These are phyloP conservation scores for Candida gorgasii DNA, from an alignment of 805 yeast species.

Conservation along the genomic window DNA sequence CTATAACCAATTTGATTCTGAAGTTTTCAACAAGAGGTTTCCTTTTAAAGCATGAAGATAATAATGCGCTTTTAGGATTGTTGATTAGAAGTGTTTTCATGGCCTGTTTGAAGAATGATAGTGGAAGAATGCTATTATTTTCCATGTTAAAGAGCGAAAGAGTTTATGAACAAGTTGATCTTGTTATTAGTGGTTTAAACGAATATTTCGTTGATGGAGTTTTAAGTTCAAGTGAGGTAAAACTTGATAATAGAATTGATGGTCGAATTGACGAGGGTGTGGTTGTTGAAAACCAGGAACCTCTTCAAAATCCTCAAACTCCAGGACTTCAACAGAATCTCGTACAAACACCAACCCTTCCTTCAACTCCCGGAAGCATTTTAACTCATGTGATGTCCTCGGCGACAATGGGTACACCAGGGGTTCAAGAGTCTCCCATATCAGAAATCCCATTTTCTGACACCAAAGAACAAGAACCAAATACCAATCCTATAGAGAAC, in stretches of 20 bases:
- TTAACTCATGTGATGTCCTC: no score
- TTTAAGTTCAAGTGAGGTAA: conserved; percentile 17
- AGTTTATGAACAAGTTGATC: conserved; percentile 36
- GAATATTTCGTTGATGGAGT: conserved; percentile 25
- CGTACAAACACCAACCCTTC: neutral
- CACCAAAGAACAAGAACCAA: neutral
- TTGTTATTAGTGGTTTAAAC: conserved; percentile 30
- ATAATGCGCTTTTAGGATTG: conserved; percentile 59
- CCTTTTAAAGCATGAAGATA: conserved; percentile 38
- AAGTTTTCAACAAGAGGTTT: conserved; percentile 38
- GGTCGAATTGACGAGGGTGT: neutral
- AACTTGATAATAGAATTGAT: conserved; percentile 1
- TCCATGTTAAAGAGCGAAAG: conserved; percentile 46
- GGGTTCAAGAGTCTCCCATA: neutral
- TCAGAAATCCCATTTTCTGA: neutral
- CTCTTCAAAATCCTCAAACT: no score
- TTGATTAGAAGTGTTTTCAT: conserved; percentile 57
- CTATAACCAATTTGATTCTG: conserved; percentile 45
- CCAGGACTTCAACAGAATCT: neutral
- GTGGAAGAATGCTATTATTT: conserved; percentile 56
- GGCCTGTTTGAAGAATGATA: conserved; percentile 47
- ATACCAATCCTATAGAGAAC: conserved; percentile 27
- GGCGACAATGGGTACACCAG: no score
- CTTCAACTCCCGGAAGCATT: neutral
- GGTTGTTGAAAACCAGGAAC: neutral